phyloP scores from a whole-genome alignment of 352 stramenopile species.

The Phytopythium chamaehyphon region DNA sequence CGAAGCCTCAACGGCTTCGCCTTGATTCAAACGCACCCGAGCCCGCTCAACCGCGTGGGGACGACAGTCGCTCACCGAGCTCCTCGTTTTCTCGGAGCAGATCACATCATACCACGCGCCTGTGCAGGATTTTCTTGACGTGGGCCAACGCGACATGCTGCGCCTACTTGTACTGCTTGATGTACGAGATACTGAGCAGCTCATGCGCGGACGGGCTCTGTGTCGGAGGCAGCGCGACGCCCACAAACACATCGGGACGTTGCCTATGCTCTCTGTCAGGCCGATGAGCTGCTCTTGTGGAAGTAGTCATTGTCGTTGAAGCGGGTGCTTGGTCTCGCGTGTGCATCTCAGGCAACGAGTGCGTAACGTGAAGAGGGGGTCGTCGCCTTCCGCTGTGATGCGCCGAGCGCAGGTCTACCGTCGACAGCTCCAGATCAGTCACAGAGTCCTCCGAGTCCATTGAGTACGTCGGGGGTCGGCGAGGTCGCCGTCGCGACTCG shows the following conservation, averaged over 20 bases:
- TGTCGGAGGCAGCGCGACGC: not conserved
- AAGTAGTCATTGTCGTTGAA: too few relatives aligned
- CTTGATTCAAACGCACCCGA: too few relatives aligned
- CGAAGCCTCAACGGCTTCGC: too few relatives aligned
- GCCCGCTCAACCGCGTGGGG: too few relatives aligned
- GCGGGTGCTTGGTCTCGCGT: not conserved
- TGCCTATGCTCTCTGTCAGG: too few relatives aligned
- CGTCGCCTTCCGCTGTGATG: constrained; percentile 3
- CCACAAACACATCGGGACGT: too few relatives aligned
- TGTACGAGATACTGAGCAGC: constrained; percentile 7
- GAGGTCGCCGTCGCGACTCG: not conserved
- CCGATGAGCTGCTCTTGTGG: too few relatives aligned
- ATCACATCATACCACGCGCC: too few relatives aligned
- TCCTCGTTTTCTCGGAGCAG: too few relatives aligned
- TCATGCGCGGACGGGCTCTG: not conserved
- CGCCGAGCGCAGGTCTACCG: constrained; percentile 10
- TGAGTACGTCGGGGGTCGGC: not conserved
- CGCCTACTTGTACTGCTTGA: constrained; percentile 8
- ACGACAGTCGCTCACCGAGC: too few relatives aligned
- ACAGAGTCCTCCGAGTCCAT: constrained; percentile 3
- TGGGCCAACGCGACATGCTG: not conserved
- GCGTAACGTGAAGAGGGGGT: constrained; percentile 7
- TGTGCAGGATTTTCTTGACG: too few relatives aligned
- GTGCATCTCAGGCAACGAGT: not conserved
- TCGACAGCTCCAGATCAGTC: constrained; percentile 8